Percentiles rank a stretch among this genome's conserved stretches.
Evolutionary conservation across 164 flowering plant species (phyloP).

Genomic region (Annona squamosa): DNA sequence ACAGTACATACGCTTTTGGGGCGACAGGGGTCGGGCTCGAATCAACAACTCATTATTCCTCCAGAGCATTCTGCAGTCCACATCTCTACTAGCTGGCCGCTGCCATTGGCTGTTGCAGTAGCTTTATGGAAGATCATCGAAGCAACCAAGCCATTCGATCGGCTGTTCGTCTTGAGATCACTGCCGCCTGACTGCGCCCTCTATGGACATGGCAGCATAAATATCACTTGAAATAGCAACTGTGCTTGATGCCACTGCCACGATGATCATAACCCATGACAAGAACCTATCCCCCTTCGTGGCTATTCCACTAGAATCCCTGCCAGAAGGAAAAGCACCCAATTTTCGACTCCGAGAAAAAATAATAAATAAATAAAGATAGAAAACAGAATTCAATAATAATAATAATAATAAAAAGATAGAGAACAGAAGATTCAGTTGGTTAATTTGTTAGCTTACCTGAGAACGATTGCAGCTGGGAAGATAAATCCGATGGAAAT

Average conservation of each 20-base stretch:
- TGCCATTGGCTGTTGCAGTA: not conserved
- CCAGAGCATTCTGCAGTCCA: too few relatives aligned
- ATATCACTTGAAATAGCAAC: slow-evolving; percentile 65
- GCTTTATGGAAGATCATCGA: not conserved
- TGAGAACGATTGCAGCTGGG: slow-evolving; percentile 65
- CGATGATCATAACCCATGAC: slow-evolving; percentile 60
- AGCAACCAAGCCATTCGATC: not conserved
- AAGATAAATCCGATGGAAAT: slow-evolving; percentile 63
- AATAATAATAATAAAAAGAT: too few relatives aligned
- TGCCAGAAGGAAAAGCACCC: slow-evolving; percentile 12
- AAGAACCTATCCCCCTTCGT: slow-evolving; percentile 48
- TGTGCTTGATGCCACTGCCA: slow-evolving; percentile 70
- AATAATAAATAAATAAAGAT: too few relatives aligned
- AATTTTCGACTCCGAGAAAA: not conserved
- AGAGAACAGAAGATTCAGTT: not conserved
- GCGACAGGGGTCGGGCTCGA: too few relatives aligned
- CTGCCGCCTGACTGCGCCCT: not conserved
- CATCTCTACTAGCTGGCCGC: too few relatives aligned
- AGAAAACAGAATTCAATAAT: too few relatives aligned
- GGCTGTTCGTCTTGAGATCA: not conserved
- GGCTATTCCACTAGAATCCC: slow-evolving; percentile 63
- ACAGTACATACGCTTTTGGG: too few relatives aligned
- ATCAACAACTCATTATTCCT: too few relatives aligned
- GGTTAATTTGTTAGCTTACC: slow-evolving; percentile 21
- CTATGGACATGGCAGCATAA: slow-evolving; percentile 34